Conservation (phyloP, 2,329 filamentous ascomycete species). For the Aspergillus sp. region DNA sequence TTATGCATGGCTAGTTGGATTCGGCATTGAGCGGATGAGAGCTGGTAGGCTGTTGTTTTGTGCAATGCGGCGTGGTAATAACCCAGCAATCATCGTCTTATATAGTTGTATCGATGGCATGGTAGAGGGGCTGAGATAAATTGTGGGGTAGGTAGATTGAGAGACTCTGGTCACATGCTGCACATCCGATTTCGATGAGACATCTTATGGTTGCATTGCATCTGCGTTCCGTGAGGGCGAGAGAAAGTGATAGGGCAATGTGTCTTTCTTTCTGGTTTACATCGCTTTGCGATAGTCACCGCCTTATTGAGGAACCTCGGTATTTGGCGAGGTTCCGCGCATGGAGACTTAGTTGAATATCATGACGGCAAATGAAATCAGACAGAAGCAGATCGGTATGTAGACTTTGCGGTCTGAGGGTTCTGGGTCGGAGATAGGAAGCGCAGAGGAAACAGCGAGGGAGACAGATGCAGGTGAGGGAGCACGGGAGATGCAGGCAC, state of each 20-base stretch:
- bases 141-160: neutral
- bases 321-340: neutral
- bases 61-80: neutral
- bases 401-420: slow-evolving; percentile 36
- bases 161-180: neutral
- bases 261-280: neutral
- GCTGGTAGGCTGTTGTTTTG: neutral
- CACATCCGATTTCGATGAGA: neutral
- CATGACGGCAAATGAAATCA: slow-evolving; percentile 40
- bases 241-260: neutral
- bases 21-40: neutral
- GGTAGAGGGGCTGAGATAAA: neutral
- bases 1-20: neutral
- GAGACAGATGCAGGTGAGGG: slow-evolving; percentile 12
- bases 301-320: neutral
- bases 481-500: slow-evolving; percentile 10
- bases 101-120: neutral
- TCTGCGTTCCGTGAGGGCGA: neutral
- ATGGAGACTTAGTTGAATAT: slow-evolving; percentile 29
- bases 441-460: slow-evolving; percentile 6
- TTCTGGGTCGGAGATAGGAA: slow-evolving; percentile 17
- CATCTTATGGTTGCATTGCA: neutral
- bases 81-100: neutral
- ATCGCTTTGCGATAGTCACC: neutral
- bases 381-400: slow-evolving; percentile 38